Conservation (phyloP, 1,284 basidiomycete species). For the Erythrobasidium hasegawianum region DNA sequence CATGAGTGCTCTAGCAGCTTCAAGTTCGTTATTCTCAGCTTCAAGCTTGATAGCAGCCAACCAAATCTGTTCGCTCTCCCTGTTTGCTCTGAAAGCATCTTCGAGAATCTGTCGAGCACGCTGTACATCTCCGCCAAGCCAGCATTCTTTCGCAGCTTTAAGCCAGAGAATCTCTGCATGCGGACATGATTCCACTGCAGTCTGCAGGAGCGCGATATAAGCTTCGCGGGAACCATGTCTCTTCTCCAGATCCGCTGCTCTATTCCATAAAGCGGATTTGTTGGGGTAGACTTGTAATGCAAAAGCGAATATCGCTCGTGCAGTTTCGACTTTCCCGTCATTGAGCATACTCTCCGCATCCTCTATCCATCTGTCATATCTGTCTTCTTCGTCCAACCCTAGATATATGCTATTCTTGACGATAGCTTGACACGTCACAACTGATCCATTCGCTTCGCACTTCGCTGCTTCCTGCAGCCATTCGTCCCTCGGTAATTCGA, state of each 20-base stretch:
- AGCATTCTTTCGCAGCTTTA: slow-evolving; percentile 93
- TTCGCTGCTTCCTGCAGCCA: slow-evolving; percentile 93
- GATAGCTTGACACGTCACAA: slow-evolving; percentile 86
- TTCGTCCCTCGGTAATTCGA: slow-evolving; percentile 84
- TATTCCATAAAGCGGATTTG: slow-evolving; percentile 74
- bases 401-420: slow-evolving; percentile 91
- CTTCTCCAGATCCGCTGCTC: slow-evolving; percentile 88
- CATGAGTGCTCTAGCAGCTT: slow-evolving; percentile 77
- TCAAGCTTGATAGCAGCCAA: slow-evolving; percentile 94
- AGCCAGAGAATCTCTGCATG: slow-evolving; percentile 95
- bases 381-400: slow-evolving; percentile 91
- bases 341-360: slow-evolving; percentile 80
- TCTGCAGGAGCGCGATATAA: slow-evolving; percentile 73
- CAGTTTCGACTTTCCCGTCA: slow-evolving; percentile 72
- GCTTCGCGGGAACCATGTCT: slow-evolving; percentile 76
- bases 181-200: slow-evolving; percentile 83
- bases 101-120: slow-evolving; percentile 82
- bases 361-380: slow-evolving; percentile 80
- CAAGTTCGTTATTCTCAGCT: slow-evolving; percentile 83
- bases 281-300: slow-evolving; percentile 89
- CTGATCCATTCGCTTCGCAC: slow-evolving; percentile 80
- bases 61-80: slow-evolving; percentile 96
- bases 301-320: slow-evolving; percentile 82
- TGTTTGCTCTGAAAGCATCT: slow-evolving; percentile 87
- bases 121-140: slow-evolving; percentile 79